Evolutionary conservation across 345 rosid genomes (phyloP).

Genomic region (Clarkia xantiana): DNA sequence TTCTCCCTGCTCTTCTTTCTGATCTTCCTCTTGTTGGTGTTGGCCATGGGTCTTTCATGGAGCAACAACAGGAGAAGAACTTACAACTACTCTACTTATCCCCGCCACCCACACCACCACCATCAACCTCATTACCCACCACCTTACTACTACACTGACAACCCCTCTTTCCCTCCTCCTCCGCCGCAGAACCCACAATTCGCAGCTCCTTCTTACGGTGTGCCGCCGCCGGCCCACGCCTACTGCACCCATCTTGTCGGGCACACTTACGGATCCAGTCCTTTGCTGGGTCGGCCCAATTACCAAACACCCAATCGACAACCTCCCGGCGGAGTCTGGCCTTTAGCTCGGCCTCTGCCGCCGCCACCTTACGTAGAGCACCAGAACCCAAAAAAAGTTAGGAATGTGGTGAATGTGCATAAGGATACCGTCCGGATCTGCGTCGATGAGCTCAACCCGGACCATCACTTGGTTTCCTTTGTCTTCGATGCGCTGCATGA

Average conservation of each 20-base stretch:
- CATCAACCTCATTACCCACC: constrained; percentile 16
- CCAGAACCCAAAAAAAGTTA: constrained; percentile 77
- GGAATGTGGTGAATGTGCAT: constrained; percentile 80
- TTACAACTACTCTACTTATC: constrained; percentile 12
- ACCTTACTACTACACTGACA: constrained; percentile 11
- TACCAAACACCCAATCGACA: constrained; percentile 12
- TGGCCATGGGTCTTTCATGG: constrained; percentile 59
- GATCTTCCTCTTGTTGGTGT: not conserved
- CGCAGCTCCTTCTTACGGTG: constrained; percentile 7
- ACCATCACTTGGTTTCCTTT: constrained; percentile 64
- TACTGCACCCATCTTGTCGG: constrained; percentile 16
- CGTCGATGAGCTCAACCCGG: constrained; percentile 56
- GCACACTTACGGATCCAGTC: constrained; percentile 23
- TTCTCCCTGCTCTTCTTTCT: not conserved
- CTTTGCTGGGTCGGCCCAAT: constrained; percentile 27
- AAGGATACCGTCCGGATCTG: constrained; percentile 60
- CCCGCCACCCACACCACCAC: constrained; percentile 19
- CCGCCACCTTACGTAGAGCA: constrained; percentile 62
- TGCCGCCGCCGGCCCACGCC: constrained; percentile 20
- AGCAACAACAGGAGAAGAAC: constrained; percentile 50
- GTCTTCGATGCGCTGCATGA: constrained; percentile 73
- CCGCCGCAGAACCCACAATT: constrained; percentile 15
- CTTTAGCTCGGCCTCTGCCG: constrained; percentile 3
- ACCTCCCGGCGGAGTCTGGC: too few species aligned
- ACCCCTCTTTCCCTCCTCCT: constrained; percentile 21